phyloP scores from a whole-genome alignment of 257 asterid genomes.

The Solanum verrucosum region DNA sequence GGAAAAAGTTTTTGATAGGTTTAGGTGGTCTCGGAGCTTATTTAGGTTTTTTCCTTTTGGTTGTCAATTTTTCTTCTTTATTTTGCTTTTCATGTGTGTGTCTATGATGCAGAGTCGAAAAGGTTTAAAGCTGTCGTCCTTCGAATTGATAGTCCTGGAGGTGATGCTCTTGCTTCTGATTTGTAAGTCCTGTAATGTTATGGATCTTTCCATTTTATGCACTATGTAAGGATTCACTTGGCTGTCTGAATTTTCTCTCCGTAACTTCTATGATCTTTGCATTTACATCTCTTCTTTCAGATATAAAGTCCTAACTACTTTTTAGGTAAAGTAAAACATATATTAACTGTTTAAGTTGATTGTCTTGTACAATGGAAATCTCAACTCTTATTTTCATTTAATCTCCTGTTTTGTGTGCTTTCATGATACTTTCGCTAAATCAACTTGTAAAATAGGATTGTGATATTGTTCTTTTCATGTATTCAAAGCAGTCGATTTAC shows the following conservation, averaged over 20 bases:
- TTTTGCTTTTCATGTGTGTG: background rate
- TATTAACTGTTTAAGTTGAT: background rate
- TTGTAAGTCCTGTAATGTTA: constrained; percentile 45
- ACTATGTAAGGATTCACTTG: background rate
- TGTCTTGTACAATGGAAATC: background rate
- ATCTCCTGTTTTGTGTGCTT: background rate
- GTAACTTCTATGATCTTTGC: background rate
- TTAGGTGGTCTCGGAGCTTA: background rate
- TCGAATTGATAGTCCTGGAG: constrained; percentile 99
- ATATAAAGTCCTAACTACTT: background rate
- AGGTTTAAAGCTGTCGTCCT: constrained; percentile 77
- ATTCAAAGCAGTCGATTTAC: background rate
- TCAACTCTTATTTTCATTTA: background rate
- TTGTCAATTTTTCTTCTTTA: background rate
- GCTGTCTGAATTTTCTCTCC: background rate
- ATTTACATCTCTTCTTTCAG: background rate
- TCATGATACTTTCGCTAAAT: background rate
- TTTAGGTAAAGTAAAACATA: background rate
- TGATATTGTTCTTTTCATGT: background rate
- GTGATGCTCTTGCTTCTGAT: constrained; percentile 99
- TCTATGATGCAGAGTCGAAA: constrained; percentile 59
- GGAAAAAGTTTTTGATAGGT: background rate
- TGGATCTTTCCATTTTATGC: background rate
- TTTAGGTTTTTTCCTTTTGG: background rate
- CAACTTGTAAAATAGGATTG: background rate